Evolutionary conservation across 371 early-diverging fungal genomes (phyloP), one percentile per base, ranked within the genome.

Genomic region (Dipsacomyces acuminosporus): DNA sequence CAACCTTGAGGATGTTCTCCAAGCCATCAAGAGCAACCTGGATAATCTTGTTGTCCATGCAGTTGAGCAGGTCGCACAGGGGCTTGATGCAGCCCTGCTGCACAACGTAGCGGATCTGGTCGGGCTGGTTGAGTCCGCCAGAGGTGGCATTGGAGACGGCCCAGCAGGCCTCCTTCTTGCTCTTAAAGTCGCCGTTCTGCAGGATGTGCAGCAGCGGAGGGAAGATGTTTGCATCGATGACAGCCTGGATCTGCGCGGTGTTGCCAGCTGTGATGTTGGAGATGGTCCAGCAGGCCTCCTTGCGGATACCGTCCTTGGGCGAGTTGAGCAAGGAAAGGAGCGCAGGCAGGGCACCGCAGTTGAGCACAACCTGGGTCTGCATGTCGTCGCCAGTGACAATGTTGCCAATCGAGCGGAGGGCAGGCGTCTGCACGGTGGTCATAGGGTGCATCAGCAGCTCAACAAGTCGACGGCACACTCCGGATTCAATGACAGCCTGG

Each of bases 191-290:
- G 47, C 91, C 92, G 51, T 82, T 78, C 19, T 81, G 78, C 45
- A 99, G 81, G 30, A 94, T 85, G 61, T 92, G 81, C 48, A 98
- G 83, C 35, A 99, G 81, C 13, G 93, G 86, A 14, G 94, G 94
- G 54, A 99, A 85, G 45, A 99, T 79, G 70, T 90, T 93, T 64
- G 87, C 86, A 48, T 99, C 93, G 64, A 99, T 92, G 24, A 99
- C 90, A 30, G 82, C 83, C 73, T 94, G 89, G 70, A 99, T 94
- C 74, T 99, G 99, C 9, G 73, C 73, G n/a, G 86, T 78, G 56
- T 87, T 94, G 38, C 99, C 99, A n/a, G 99, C 99, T n/a, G 99
- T 97, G 71, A 99, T 93, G 79, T 99, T 99, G 22, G 98, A 98
- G 46, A 99, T 88, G 9, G 98, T 95, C 99, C 99, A 99, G 82